A percentile compares a stretch with the other conserved stretches of the same genome.
phyloP scores from a whole-genome alignment of 2,329 filamentous ascomycete genomes.

The Phialophora verrucosa region DNA sequence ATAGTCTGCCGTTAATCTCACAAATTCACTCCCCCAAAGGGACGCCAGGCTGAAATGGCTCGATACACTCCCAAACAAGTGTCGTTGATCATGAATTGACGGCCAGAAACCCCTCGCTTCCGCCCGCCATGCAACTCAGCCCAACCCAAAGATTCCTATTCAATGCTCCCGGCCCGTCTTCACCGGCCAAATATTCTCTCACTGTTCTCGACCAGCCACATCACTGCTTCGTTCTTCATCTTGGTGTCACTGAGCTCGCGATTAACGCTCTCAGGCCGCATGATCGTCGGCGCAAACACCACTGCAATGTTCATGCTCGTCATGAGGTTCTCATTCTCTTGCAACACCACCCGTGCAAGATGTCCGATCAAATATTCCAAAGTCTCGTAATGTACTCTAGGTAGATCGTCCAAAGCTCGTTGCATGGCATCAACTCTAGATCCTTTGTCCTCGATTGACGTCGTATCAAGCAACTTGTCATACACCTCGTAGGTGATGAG shows the following conservation, averaged over 20 bases:
- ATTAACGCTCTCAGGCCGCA: constrained; percentile 87
- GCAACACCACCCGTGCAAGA: constrained; percentile 80
- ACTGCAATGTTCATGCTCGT: constrained; percentile 94
- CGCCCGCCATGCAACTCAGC: constrained; percentile 6
- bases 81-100: constrained; percentile 18
- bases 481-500: constrained; percentile 93
- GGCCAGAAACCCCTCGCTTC: not conserved
- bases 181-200: constrained; percentile 71
- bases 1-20: constrained; percentile 6
- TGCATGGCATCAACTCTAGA: constrained; percentile 75
- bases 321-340: constrained; percentile 90
- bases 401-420: constrained; percentile 76
- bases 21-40: constrained; percentile 4
- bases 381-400: constrained; percentile 82
- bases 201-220: constrained; percentile 91
- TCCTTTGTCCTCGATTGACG: constrained; percentile 60
- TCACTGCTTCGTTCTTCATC: constrained; percentile 86
- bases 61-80: constrained; percentile 14
- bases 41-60: constrained; percentile 23
- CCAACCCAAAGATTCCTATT: constrained; percentile 25
- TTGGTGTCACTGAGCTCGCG: constrained; percentile 97
- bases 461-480: constrained; percentile 77
- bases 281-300: constrained; percentile 96
- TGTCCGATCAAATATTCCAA: constrained; percentile 95
- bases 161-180: constrained; percentile 16